Percentiles rank a stretch among this genome's conserved stretches.
Evolutionary conservation across 345 rosid genomes (phyloP).

Genomic region (Mangifera indica): DNA sequence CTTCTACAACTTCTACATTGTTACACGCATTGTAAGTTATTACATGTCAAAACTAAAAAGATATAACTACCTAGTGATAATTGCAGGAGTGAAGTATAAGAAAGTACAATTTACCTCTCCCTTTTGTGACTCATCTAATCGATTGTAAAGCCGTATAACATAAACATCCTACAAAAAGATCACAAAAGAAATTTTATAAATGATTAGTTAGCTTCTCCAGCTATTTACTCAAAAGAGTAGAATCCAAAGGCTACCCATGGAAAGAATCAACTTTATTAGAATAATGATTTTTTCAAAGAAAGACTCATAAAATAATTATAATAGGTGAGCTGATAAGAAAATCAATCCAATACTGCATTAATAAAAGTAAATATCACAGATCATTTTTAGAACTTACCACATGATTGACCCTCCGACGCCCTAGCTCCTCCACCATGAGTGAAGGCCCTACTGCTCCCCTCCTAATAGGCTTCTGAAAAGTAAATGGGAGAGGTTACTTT

Average conservation of each 20-base stretch:
- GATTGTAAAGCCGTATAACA: conserved; percentile 64
- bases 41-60: background rate
- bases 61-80: background rate
- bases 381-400: conserved; percentile 47
- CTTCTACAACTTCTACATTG: background rate
- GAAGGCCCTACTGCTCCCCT: conserved; percentile 79
- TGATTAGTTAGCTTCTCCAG: conserved; percentile 12
- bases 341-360: background rate
- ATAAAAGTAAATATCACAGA: background rate
- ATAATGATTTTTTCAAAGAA: background rate
- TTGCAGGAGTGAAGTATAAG: conserved; percentile 1
- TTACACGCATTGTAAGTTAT: background rate
- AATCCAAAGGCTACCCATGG: conserved; percentile 1
- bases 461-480: conserved; percentile 71
- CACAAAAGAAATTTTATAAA: conserved; percentile 21
- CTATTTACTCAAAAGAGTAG: background rate
- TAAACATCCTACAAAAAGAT: conserved; percentile 65
- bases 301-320: background rate
- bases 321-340: background rate
- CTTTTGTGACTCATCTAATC: conserved; percentile 79
- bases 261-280: background rate
- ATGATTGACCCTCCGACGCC: conserved; percentile 58
- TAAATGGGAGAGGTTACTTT: no score
- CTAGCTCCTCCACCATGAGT: conserved; percentile 78
- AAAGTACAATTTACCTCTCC: conserved; percentile 75